These are phyloP conservation scores for Arthrobotrys entomopaga DNA, from an alignment of 2,329 filamentous ascomycete species.

Conservation along the genomic window DNA sequence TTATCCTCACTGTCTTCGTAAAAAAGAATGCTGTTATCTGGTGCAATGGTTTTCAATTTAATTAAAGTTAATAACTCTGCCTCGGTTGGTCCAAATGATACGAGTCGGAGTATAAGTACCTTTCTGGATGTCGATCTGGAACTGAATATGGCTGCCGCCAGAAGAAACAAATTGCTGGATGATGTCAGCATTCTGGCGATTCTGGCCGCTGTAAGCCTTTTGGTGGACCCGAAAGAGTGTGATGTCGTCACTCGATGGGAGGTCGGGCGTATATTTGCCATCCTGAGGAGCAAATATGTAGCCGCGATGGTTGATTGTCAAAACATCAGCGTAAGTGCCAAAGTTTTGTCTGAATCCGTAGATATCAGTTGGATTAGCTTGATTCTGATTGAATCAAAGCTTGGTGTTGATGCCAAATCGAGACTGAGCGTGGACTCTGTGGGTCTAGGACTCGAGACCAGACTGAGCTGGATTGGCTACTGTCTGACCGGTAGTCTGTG, in stretches of 20 bases:
- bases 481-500: slow-evolving; percentile 23
- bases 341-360: slow-evolving; percentile 37
- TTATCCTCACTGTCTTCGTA: slow-evolving; percentile 24
- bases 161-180: slow-evolving; percentile 25
- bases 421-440: too few species aligned
- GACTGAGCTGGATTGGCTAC: slow-evolving; percentile 20
- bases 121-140: slow-evolving; percentile 28
- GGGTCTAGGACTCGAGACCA: too few species aligned
- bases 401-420: slow-evolving; percentile 19
- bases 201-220: slow-evolving; percentile 57
- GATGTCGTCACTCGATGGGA: slow-evolving; percentile 57
- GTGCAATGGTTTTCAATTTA: slow-evolving; percentile 27
- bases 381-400: slow-evolving; percentile 5
- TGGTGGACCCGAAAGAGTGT: slow-evolving; percentile 58
- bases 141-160: not conserved
- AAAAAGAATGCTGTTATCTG: slow-evolving; percentile 20
- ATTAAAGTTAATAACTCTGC: slow-evolving; percentile 31
- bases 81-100: slow-evolving; percentile 37
- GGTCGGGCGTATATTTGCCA: slow-evolving; percentile 58
- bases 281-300: slow-evolving; percentile 55
- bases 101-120: slow-evolving; percentile 35
- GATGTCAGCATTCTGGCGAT: slow-evolving; percentile 51
- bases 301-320: slow-evolving; percentile 56
- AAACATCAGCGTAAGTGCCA: slow-evolving; percentile 29
- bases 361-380: slow-evolving; percentile 26